These are phyloP conservation scores for Aspergillus pseudoglaucus DNA, from an alignment of 2,329 filamentous ascomycete genomes.

Conservation along the genomic window DNA sequence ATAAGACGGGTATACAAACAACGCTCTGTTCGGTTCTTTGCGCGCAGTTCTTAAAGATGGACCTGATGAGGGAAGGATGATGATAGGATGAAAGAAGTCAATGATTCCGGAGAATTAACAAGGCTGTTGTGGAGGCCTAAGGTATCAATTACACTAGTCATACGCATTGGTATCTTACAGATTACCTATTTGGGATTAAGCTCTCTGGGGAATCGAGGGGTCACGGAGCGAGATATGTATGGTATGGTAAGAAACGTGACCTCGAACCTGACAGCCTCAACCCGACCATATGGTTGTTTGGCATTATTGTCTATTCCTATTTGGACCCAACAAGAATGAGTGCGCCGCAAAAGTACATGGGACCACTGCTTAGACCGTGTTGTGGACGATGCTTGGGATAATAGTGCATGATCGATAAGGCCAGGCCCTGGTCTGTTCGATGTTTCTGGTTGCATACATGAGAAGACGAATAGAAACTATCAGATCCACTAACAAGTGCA, in stretches of 20 bases:
- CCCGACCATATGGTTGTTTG: neutral
- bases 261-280: neutral
- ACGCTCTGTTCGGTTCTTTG: no score
- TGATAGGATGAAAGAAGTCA: neutral
- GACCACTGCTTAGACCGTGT: neutral
- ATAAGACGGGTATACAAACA: no score
- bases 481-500: neutral
- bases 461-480: neutral
- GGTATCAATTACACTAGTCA: neutral
- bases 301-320: neutral
- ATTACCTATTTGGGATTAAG: conserved; percentile 4
- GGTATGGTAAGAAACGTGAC: conserved; percentile 1
- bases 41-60: conserved; percentile 1
- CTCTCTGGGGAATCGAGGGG: conserved; percentile 19
- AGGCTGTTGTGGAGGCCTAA: neutral
- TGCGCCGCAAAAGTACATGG: neutral
- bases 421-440: neutral
- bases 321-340: neutral
- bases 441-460: neutral
- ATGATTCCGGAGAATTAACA: neutral
- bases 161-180: neutral
- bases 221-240: conserved; percentile 16
- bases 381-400: neutral
- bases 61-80: neutral
- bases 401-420: neutral